These are phyloP conservation scores for Eurotiales sp. DNA, from an alignment of 2,329 filamentous ascomycete genomes.

Conservation along the genomic window DNA sequence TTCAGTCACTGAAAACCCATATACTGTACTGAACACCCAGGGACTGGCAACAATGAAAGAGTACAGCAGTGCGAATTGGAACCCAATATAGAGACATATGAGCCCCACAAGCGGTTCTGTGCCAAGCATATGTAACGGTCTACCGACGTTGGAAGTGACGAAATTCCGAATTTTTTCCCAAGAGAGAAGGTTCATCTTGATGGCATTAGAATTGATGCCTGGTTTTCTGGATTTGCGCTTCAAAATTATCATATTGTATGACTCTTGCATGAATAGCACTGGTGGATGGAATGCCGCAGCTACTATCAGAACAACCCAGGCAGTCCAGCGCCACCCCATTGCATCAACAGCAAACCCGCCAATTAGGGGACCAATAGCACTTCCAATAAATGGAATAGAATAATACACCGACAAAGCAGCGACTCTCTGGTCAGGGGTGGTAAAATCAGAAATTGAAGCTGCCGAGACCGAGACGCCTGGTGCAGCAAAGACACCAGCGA, in stretches of 20 bases:
- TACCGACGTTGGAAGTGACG: slow-evolving; percentile 3
- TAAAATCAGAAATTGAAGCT: neutral
- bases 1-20: slow-evolving; percentile 54
- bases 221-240: slow-evolving; percentile 51
- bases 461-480: slow-evolving; percentile 11
- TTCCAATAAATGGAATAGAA: neutral
- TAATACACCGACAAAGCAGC: neutral
- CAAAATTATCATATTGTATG: slow-evolving; percentile 64
- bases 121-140: slow-evolving; percentile 21
- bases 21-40: slow-evolving; percentile 53
- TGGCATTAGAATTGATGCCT: neutral
- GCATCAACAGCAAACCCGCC: neutral
- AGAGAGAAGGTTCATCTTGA: neutral
- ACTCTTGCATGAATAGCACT: slow-evolving; percentile 48
- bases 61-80: slow-evolving; percentile 23
- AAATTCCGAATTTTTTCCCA: neutral
- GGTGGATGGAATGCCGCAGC: slow-evolving; percentile 47
- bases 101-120: slow-evolving; percentile 21
- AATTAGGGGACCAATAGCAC: neutral
- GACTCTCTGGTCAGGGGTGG: neutral
- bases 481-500: slow-evolving; percentile 21
- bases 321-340: slow-evolving; percentile 42
- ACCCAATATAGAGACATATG: slow-evolving; percentile 20
- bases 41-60: slow-evolving; percentile 15
- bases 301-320: slow-evolving; percentile 64